Conservation (phyloP, 75 land plant genomes). For the Gnetum montanum region DNA sequence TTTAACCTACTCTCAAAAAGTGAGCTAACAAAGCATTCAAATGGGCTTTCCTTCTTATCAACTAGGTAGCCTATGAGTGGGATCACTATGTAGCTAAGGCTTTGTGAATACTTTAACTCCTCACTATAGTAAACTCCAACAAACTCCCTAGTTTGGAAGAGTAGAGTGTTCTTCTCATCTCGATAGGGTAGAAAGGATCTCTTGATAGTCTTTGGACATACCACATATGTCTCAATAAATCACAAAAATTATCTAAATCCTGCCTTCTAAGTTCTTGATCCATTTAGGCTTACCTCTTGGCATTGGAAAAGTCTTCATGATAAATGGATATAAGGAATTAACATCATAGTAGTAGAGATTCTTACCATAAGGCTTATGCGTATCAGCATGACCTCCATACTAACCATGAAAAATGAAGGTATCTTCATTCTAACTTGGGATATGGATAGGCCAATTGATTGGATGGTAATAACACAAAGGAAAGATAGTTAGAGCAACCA, state of each 20-base stretch:
- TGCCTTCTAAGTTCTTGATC: not conserved
- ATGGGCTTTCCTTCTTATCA: not conserved
- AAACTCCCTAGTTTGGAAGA: too few species aligned
- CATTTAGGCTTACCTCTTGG: constrained; percentile 1
- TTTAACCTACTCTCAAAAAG: not conserved
- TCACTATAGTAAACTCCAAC: not conserved
- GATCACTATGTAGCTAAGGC: not conserved
- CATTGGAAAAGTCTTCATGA: constrained; percentile 4
- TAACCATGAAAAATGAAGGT: constrained; percentile 5
- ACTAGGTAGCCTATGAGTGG: not conserved
- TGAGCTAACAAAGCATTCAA: not conserved
- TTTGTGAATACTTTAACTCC: not conserved
- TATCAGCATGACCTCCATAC: not conserved
- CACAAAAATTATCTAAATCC: not conserved
- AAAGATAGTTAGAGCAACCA: not conserved
- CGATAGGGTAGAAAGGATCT: not conserved
- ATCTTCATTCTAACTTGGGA: constrained; percentile 2
- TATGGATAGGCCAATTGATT: constrained; percentile 1
- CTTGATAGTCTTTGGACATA: not conserved
- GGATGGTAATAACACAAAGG: not conserved
- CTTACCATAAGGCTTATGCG: constrained; percentile 3
- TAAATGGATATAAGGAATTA: constrained; percentile 5
- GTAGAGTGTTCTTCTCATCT: too few species aligned
- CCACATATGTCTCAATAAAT: not conserved
- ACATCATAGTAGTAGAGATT: constrained; percentile 7